Evolutionary conservation across 805 yeast species (phyloP), one percentile per base, ranked within the genome.

Genomic region (Saccharomyces paradoxus): DNA sequence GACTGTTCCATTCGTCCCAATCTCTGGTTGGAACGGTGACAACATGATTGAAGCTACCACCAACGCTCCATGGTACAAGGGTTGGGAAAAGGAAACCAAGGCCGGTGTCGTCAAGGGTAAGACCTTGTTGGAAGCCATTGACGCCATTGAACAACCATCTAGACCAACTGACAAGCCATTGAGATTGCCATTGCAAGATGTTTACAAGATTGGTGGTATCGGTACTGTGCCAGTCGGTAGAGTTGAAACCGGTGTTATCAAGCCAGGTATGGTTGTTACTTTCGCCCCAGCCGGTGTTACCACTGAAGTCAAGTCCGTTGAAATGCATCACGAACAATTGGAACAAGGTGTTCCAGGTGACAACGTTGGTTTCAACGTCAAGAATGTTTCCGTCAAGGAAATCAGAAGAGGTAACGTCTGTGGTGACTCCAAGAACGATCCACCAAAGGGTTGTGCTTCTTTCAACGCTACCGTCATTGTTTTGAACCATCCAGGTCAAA

Each of bases 181-280:
- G 75, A 86, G 92, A 76, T 84, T 87, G 75, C 92, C 92, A 71
- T 83, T 87, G 74, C 89, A 85, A 79, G 95, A 87, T 81, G 89
- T 87, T 70, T 86, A 87, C 90, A 86, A 86, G 89, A 87, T 87
- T 73, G 92, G 92, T 81, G 91, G 88, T 81, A 84, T 86, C 71
- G 91, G 90, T 69, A 85, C 92, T 71, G 95, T 87, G 80, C 92
- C 94, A 77, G 89, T 86, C 80, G 96, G 95, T 71, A 86, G 94
- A 81, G 90, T 87, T 71, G 94, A 87, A 82, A 87, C 95, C 76
- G 96, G 96, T 82, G 77, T 82, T 64, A 87, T 87, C 79, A 86
- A 87, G 83, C 83, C 92, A 71, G 95, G 94, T 80, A 87, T 87
- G 89, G 83, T 87, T 71, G 91, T 87, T 61, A 78, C 88, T 71